Conservation (phyloP, 176 grass and related monocot species). For the Alopecurus myosuroides region DNA sequence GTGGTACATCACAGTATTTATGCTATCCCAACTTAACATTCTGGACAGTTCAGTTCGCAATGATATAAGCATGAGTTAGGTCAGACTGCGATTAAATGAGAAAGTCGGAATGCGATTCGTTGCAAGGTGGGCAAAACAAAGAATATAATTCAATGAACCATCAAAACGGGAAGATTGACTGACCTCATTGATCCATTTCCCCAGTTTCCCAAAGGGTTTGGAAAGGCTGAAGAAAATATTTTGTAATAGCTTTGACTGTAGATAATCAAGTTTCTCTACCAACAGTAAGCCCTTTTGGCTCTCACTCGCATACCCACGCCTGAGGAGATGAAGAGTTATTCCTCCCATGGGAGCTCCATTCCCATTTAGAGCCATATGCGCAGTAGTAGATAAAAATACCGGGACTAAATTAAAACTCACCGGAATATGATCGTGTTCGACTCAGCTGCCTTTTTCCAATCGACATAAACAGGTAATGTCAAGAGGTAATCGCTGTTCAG, state of each 20-base stretch:
- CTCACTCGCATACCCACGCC: conserved; percentile 90
- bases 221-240: conserved; percentile 73
- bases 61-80: neutral
- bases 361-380: neutral
- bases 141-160: neutral
- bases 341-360: neutral
- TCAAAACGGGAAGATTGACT: conserved; percentile 18
- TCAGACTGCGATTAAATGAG: neutral
- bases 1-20: neutral
- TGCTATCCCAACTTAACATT: neutral
- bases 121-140: too few species aligned
- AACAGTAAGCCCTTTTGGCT: conserved; percentile 70
- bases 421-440: conserved; percentile 96
- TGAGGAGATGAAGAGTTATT: conserved; percentile 11
- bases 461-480: conserved; percentile 77
- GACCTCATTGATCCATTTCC: conserved; percentile 78
- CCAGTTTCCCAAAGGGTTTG: conserved; percentile 64
- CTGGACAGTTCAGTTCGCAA: neutral
- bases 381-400: neutral
- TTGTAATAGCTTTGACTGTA: conserved; percentile 85
- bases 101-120: neutral
- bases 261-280: conserved; percentile 89
- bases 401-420: conserved; percentile 4
- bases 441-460: conserved; percentile 80
- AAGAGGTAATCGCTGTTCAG: conserved; percentile 86